Base-by-base conservation (phyloP, 1,284 basidiomycete genomes). In the Mycosarcoma mackinlayi region DNA sequence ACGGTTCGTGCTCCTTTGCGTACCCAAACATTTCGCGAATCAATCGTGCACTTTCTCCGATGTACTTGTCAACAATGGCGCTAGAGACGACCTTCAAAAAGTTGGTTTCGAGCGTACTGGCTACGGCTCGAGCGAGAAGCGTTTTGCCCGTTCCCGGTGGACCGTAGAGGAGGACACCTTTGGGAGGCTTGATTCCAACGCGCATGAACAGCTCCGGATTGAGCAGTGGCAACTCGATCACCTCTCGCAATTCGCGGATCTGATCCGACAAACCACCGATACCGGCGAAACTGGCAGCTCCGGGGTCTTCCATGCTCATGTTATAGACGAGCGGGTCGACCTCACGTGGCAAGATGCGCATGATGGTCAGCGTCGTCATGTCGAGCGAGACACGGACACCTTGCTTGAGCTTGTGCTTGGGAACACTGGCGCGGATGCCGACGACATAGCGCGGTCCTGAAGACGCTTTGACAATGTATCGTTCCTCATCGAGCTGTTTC, bases 51-150 rank as follows among this genome's bases (percentile, higher is more conserved):
- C 91, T 93, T 86, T 98, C 96, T 76, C 96, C 96, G 62, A 98
- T 98, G 84, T 98, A 99, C 85, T 98, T 98, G 87, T 98, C 95
- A 57, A 98, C 96, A 75, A 99, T 98, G 19, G 95, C 96, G n/a
- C 93, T 95, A 3, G 94, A 94, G 51, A 98, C 95, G 57, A 98
- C 95, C 84, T 98, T 98, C 56, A 98, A 88, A 87, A 98, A 98
- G 83, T 98, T 98, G 62, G 94, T 96, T 78, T 93, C 88, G 47
- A 98, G 87, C 0, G 95, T 98, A 25, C 94, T 93, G 10, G 96
- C 96, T 6, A 98, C 94, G 3, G 96, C 96, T 70, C 94, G 88
- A 1, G 95, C 96, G 19, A 98, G 87, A 1, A 98, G 87, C 0
- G 95, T 98, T 86, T 98, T 98, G 27, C 94, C 94, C 5, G 93